Percentiles rank a stretch among this genome's conserved stretches.
Evolutionary conservation across 768 basidiomycete species (phyloP).

Genomic region (Boletus bicolor): DNA sequence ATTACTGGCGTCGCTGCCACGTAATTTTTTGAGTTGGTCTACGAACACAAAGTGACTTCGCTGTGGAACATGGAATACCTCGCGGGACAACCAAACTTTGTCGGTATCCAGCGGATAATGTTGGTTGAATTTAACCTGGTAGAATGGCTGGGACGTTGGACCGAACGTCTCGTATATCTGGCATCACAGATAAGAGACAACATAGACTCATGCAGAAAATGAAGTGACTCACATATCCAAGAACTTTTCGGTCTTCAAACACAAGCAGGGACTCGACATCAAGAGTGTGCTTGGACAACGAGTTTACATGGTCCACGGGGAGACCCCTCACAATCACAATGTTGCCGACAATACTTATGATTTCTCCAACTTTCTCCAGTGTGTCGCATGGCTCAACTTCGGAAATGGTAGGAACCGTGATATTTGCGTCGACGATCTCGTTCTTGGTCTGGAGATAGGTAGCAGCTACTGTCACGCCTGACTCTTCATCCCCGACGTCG

Average conservation of each 20-base stretch:
- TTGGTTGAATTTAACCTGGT: slow-evolving; percentile 79
- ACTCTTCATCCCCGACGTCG: slow-evolving; percentile 53
- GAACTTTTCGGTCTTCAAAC: slow-evolving; percentile 82
- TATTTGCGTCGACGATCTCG: slow-evolving; percentile 57
- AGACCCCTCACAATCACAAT: slow-evolving; percentile 72
- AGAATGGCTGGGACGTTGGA: slow-evolving; percentile 85
- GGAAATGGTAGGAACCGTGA: slow-evolving; percentile 60
- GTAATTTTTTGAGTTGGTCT: slow-evolving; percentile 60
- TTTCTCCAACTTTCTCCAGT: slow-evolving; percentile 74
- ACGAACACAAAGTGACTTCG: slow-evolving; percentile 85
- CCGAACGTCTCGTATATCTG: slow-evolving; percentile 96
- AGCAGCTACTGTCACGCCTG: slow-evolving; percentile 36
- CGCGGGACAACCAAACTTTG: slow-evolving; percentile 51
- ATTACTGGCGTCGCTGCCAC: slow-evolving; percentile 94
- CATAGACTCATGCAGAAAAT: slow-evolving; percentile 8
- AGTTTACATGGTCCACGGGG: slow-evolving; percentile 39
- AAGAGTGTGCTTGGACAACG: slow-evolving; percentile 60
- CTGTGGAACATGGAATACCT: slow-evolving; percentile 79
- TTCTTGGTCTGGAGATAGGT: slow-evolving; percentile 65
- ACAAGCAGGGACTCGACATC: slow-evolving; percentile 91
- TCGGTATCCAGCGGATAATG: slow-evolving; percentile 58
- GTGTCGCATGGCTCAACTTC: slow-evolving; percentile 61
- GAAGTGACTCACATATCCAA: slow-evolving; percentile 72
- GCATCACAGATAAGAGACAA: slow-evolving; percentile 10
- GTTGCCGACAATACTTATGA: slow-evolving; percentile 70